phyloP scores from a whole-genome alignment of 768 basidiomycete species.

The Psilocybe cubensis region DNA sequence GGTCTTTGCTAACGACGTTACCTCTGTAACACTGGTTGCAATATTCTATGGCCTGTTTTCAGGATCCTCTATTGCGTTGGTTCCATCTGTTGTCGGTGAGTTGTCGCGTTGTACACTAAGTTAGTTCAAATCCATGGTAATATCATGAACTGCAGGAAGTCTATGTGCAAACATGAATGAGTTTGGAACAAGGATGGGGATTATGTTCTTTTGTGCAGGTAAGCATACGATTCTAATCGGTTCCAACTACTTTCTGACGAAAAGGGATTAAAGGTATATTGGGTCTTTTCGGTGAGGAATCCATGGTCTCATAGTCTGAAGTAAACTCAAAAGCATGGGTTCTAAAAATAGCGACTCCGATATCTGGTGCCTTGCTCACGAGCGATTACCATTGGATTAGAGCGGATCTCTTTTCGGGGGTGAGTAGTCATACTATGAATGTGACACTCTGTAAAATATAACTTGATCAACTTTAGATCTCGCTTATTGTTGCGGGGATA shows the following conservation, averaged over 20 bases:
- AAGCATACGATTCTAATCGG: neutral
- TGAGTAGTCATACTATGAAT: constrained; percentile 15
- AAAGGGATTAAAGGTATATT: constrained; percentile 16
- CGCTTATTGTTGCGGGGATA: constrained; percentile 16
- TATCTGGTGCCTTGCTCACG: constrained; percentile 54
- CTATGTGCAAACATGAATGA: constrained; percentile 36
- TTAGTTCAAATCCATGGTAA: neutral
- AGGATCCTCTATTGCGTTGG: neutral
- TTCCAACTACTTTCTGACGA: neutral
- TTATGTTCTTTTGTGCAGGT: constrained; percentile 46
- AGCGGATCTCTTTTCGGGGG: constrained; percentile 43
- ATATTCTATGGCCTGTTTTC: constrained; percentile 4
- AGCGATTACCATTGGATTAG: constrained; percentile 44
- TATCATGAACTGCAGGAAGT: neutral
- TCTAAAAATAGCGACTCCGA: constrained; percentile 40
- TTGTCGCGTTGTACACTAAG: neutral
- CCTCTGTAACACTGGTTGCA: neutral
- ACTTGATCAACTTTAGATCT: constrained; percentile 2
- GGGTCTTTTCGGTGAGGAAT: constrained; percentile 36
- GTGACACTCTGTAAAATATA: no score
- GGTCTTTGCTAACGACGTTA: neutral
- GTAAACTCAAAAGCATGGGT: neutral
- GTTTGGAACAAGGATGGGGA: constrained; percentile 50
- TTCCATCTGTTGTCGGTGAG: neutral
- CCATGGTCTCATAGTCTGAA: neutral